These are phyloP conservation scores for Populus pruinosa DNA, from an alignment of 345 rosid genomes.

Conservation along the genomic window DNA sequence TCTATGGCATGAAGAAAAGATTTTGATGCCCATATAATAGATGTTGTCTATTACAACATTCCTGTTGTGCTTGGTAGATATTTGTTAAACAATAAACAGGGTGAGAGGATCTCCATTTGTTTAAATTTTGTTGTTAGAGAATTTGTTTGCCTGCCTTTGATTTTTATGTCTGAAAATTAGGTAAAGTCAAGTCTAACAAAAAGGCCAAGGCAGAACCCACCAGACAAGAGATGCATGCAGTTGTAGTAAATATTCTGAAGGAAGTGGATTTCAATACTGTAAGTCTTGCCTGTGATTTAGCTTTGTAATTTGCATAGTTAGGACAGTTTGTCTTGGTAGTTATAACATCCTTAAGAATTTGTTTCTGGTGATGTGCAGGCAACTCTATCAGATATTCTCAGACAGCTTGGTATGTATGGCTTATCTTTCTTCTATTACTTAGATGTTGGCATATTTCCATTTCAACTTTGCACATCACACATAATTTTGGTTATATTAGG, in stretches of 20 bases:
- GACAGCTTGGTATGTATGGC: constrained; percentile 70
- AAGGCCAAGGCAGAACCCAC: constrained; percentile 68
- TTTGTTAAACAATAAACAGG: neutral
- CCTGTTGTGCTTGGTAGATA: neutral
- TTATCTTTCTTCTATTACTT: constrained; percentile 1
- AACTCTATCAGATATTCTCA: constrained; percentile 81
- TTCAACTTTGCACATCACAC: constrained; percentile 4
- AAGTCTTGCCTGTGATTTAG: constrained; percentile 25
- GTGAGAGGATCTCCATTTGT: neutral
- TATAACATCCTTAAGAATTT: neutral
- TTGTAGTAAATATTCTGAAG: constrained; percentile 76
- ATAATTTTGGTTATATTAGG: constrained; percentile 39
- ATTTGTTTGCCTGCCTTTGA: neutral
- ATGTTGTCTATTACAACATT: neutral
- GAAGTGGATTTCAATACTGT: constrained; percentile 98
- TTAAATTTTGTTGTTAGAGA: neutral
- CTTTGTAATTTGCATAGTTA: neutral
- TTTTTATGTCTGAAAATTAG: constrained; percentile 26
- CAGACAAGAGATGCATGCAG: constrained; percentile 82
- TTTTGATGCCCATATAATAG: neutral
- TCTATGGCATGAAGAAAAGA: neutral
- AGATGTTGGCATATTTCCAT: neutral
- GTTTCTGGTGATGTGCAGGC: constrained; percentile 50
- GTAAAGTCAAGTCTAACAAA: constrained; percentile 60
- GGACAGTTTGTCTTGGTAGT: neutral